phyloP scores from a whole-genome alignment of 148 eudicot genomes.

The Heliamphora exappendiculata region DNA sequence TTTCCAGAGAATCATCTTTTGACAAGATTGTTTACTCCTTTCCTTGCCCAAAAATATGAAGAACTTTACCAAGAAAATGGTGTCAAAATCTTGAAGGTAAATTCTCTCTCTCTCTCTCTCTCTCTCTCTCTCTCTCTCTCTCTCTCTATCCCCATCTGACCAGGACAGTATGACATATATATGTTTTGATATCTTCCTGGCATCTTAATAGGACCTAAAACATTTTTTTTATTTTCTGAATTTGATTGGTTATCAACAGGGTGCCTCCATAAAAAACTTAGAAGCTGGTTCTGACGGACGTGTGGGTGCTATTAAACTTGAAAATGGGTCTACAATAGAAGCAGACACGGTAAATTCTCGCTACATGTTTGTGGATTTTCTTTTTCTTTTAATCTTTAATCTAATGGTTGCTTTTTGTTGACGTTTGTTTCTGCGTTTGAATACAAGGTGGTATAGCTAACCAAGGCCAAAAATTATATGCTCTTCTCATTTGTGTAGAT shows the following conservation, averaged over 20 bases:
- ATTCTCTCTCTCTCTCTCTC: neutral
- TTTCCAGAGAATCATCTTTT: conserved; percentile 85
- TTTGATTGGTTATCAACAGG: conserved; percentile 31
- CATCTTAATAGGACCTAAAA: neutral
- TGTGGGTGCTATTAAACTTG: conserved; percentile 75
- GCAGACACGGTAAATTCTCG: conserved; percentile 64
- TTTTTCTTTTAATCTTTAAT: neutral
- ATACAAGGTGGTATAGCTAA: neutral
- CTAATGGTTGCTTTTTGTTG: neutral
- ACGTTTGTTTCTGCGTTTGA: neutral
- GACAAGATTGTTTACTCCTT: conserved; percentile 78
- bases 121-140: neutral
- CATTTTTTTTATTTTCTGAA: neutral
- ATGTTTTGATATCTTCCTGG: neutral
- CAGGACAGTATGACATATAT: neutral
- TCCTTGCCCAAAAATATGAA: conserved; percentile 80
- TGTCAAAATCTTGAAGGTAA: conserved; percentile 77
- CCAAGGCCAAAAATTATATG: neutral
- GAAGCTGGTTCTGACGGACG: conserved; percentile 89
- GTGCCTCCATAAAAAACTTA: conserved; percentile 59
- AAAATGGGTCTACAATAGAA: conserved; percentile 75
- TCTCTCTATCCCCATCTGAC: conserved; percentile 5
- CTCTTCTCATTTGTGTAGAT: conserved; percentile 40
- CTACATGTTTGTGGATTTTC: conserved; percentile 7
- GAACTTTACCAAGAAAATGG: conserved; percentile 67